phyloP scores from a whole-genome alignment of 148 eudicot species.

The Nepenthes gracilis region DNA sequence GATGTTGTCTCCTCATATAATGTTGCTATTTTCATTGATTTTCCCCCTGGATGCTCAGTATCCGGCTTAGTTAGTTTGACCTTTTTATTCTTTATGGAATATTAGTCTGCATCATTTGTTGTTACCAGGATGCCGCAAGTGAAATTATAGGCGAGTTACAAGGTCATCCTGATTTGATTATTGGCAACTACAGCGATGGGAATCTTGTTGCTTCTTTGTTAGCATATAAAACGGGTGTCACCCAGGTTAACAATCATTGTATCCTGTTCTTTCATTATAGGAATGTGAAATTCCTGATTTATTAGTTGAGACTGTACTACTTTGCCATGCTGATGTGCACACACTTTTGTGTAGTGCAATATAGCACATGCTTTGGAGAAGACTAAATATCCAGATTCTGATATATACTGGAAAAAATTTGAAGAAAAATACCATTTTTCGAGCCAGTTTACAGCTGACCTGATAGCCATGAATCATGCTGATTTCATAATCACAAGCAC shows the following conservation, averaged over 20 bases:
- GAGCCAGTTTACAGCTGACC: slow-evolving; percentile 90
- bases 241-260: slow-evolving; percentile 43
- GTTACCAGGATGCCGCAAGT: slow-evolving; percentile 69
- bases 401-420: slow-evolving; percentile 75
- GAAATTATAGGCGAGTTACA: slow-evolving; percentile 87
- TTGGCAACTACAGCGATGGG: slow-evolving; percentile 97
- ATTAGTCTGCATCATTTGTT: slow-evolving; percentile 1
- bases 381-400: slow-evolving; percentile 98
- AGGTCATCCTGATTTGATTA: slow-evolving; percentile 79
- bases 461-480: slow-evolving; percentile 87
- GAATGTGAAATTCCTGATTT: neutral
- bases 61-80: no score
- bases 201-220: slow-evolving; percentile 87
- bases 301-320: neutral
- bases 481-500: slow-evolving; percentile 98
- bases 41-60: no score
- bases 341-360: slow-evolving; percentile 42
- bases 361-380: slow-evolving; percentile 99
- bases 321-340: neutral
- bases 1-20: no score
- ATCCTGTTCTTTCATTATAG: neutral
- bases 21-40: no score
- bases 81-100: no score
- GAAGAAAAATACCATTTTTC: slow-evolving; percentile 95
- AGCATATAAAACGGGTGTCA: slow-evolving; percentile 80